Evolutionary conservation across 306 rosid genomes (phyloP), one percentile per base, ranked within the genome.

Genomic region (Sesbania bispinosa): DNA sequence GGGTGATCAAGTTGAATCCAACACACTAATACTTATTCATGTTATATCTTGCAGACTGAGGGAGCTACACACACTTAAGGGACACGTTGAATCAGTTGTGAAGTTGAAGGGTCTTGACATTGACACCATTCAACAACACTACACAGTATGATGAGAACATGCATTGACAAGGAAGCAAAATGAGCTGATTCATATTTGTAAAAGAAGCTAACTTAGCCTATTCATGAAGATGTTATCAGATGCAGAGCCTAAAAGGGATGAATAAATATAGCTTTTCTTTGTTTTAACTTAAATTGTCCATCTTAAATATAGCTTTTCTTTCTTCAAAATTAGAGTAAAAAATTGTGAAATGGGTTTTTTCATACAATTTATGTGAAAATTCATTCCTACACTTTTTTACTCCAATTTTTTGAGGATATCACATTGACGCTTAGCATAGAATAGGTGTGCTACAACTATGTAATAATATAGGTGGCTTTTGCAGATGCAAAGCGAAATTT

Each of bases 41-140:
- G 43, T 47, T 16, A 5, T 32, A 64, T 29, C 63, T 13, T 77
- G 64, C 84, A 89, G 93, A 88, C 36, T 82, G 19, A 81, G 80
- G 76, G 92, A 85, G 82, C 85, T 89, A 11, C 85, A 87, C 80
- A 85, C 89, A 1, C 75, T 87, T 8, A 82, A 85, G 86, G 96
- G 88, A 11, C 89, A 83, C 2, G 85, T 84, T 38, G 88, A 86
- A 26, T 86, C 87, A 0, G 89, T 89, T 52, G 84, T 82, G 71
- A 86, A 84, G 80, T 59, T 80, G 61, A 88, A 86, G 75, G 88
- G 88, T 51, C 79, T 82, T 18, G 87, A 84, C 66, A 73, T 80
- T 27, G 86, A 86, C 0, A 84, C 81, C 53, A 84, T 79, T 21
- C 83, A 85, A 21, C 85, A 77, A 7, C 65, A 73, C 62, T 79